Percentiles rank a stretch among this genome's conserved stretches.
These are phyloP conservation scores for Pythium coloratum DNA, from an alignment of 352 stramenopile species.

Conservation along the genomic window DNA sequence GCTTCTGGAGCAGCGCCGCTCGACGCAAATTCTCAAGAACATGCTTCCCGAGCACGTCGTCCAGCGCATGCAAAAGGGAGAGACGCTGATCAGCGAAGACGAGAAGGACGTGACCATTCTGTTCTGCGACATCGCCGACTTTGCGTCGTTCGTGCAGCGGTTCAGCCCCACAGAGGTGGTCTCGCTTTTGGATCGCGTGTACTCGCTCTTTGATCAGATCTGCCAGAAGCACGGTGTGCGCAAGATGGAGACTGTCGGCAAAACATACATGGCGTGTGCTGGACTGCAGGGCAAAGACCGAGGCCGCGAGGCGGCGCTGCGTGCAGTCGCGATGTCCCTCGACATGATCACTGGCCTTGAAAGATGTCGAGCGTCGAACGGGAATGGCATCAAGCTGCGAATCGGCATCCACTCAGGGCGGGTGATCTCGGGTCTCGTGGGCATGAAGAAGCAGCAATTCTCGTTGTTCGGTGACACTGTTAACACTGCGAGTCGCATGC, in stretches of 20 bases:
- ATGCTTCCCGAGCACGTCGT: slow-evolving; percentile 86
- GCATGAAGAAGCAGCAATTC: slow-evolving; percentile 93
- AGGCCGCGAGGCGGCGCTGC: slow-evolving; percentile 68
- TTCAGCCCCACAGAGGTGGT: slow-evolving; percentile 78
- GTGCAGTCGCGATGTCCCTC: slow-evolving; percentile 71
- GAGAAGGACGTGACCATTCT: slow-evolving; percentile 88
- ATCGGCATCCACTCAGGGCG: slow-evolving; percentile 91
- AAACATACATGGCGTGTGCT: slow-evolving; percentile 90
- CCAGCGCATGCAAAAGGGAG: slow-evolving; percentile 81
- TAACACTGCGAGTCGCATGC: slow-evolving; percentile 89
- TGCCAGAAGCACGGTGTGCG: slow-evolving; percentile 89
- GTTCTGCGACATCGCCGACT: slow-evolving; percentile 86
- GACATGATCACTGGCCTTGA: slow-evolving; percentile 76
- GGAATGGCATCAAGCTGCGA: slow-evolving; percentile 85
- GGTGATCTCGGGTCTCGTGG: slow-evolving; percentile 87
- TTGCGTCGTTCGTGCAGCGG: slow-evolving; percentile 75
- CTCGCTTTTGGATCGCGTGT: slow-evolving; percentile 90
- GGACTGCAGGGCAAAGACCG: slow-evolving; percentile 83
- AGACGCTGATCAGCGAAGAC: slow-evolving; percentile 82
- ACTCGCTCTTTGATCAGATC: slow-evolving; percentile 91
- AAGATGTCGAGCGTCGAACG: slow-evolving; percentile 72
- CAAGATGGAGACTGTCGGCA: slow-evolving; percentile 93
- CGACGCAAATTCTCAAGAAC: slow-evolving; percentile 84
- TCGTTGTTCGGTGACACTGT: slow-evolving; percentile 94
- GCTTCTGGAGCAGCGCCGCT: slow-evolving; percentile 74